Evolutionary conservation across 768 basidiomycete species (phyloP), one percentile per base, ranked within the genome.

Genomic region (Calvatia gigantea): DNA sequence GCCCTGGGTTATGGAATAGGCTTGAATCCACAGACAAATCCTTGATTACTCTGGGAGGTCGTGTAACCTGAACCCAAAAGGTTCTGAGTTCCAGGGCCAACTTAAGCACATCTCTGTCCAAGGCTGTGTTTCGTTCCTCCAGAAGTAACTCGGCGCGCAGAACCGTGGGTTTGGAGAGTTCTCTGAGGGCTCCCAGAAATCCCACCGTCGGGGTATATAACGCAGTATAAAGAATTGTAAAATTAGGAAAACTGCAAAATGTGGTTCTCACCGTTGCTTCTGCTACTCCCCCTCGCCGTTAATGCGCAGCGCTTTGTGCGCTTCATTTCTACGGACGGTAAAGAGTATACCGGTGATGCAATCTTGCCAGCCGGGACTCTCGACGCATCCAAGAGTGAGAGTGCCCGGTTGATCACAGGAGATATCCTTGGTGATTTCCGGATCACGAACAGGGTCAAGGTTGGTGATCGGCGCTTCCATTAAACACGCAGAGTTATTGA

Each of bases 271-370:
- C 45, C 44, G n/a, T 25, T 60, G 9, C 29, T 59, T 28, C 32
- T 60, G 12, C 28, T 56, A 3, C 65, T 12, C 58, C 63, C 38
- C 54, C 47, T 72, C 4, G 19, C 61, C 12, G 63, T 61, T 14
- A 62, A 59, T 42, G 70, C 70, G 25, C 67, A 72, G 58, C 70
- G 70, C 37, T 68, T 74, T 49, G 71, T 74, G 56, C 70, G 73
- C n/a, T 74, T 74, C 65, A 66, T 73, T 33, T 67, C 73, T 12
- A 69, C 67, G 11, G 71, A 74, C 54, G 65, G 66, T 46, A 65
- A 69, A 41, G 65, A 65, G 57, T 74, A 74, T 56, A 70, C 67
- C 41, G 73, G 73, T n/a, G 73, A 74, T 55, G 73, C 70, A 14
- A 71, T 74, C 31, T 62, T 74, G 15, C 67, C 69, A 0, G n/a